These are phyloP conservation scores for Avena atlantica DNA, from an alignment of 176 grass and related monocot species.

Conservation along the genomic window DNA sequence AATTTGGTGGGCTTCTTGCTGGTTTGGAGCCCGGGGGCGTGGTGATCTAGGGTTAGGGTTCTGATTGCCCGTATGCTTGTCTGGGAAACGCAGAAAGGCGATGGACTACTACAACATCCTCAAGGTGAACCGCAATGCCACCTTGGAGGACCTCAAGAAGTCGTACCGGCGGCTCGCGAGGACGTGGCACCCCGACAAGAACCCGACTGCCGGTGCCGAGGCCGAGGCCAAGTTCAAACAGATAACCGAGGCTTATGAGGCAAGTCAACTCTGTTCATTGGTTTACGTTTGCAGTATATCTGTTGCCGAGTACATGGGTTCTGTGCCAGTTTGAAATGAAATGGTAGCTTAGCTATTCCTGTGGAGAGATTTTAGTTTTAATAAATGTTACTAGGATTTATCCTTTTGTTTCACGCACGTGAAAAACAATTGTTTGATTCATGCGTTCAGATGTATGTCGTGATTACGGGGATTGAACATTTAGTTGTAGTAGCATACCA, in stretches of 20 bases:
- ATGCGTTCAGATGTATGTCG: background rate
- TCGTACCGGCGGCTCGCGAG: slow-evolving; percentile 71
- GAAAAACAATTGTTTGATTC: background rate
- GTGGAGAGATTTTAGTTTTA: background rate
- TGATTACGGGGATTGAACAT: background rate
- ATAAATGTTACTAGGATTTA: background rate
- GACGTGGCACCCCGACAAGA: slow-evolving; percentile 90
- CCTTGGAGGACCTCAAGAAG: slow-evolving; percentile 69
- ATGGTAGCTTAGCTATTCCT: slow-evolving; percentile 23
- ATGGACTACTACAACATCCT: slow-evolving; percentile 94
- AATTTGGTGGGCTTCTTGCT: background rate
- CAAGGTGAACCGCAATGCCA: slow-evolving; percentile 73
- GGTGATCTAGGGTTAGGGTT: slow-evolving; percentile 44
- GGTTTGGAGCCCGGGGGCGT: background rate
- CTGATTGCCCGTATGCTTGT: background rate
- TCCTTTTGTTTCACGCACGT: background rate
- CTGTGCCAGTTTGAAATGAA: background rate
- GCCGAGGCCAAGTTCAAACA: slow-evolving; percentile 79
- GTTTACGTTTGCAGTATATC: background rate
- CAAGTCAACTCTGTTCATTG: slow-evolving; percentile 26
- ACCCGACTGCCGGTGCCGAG: slow-evolving; percentile 59
- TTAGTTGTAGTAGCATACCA: background rate
- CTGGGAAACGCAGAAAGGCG: slow-evolving; percentile 4
- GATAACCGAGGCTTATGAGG: slow-evolving; percentile 83
- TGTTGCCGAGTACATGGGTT: background rate